These are phyloP conservation scores for Polychaeton citri DNA, from an alignment of 2,329 filamentous ascomycete genomes.

Conservation along the genomic window DNA sequence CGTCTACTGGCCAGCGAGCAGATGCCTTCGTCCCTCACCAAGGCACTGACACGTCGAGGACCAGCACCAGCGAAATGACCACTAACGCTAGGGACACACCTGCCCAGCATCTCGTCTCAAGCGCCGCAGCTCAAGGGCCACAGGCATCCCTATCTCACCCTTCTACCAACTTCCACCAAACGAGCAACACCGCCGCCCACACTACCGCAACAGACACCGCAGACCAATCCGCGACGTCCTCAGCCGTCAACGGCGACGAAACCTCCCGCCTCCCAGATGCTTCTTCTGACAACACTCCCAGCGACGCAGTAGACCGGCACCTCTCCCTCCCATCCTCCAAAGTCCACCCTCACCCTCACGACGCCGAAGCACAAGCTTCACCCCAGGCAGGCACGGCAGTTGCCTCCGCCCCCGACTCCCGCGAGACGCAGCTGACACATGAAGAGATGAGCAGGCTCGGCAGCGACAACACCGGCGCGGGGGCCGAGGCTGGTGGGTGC, in stretches of 20 bases:
- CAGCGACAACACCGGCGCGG: neutral
- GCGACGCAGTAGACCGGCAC: slow-evolving; percentile 19
- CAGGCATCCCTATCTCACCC: slow-evolving; percentile 9
- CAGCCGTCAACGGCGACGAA: slow-evolving; percentile 10
- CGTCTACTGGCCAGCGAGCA: slow-evolving; percentile 9
- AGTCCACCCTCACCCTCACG: slow-evolving; percentile 23
- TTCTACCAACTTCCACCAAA: slow-evolving; percentile 7
- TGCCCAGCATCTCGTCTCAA: slow-evolving; percentile 7
- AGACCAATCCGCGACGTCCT: slow-evolving; percentile 11
- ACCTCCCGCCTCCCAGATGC: slow-evolving; percentile 4
- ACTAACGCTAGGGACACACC: neutral
- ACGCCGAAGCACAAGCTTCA: slow-evolving; percentile 18
- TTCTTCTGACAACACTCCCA: slow-evolving; percentile 5
- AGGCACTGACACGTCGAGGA: slow-evolving; percentile 6
- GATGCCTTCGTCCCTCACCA: slow-evolving; percentile 11
- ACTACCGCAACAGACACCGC: neutral
- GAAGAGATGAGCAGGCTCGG: slow-evolving; percentile 25
- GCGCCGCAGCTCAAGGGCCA: slow-evolving; percentile 10
- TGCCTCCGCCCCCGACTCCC: slow-evolving; percentile 15
- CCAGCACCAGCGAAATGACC: slow-evolving; percentile 1
- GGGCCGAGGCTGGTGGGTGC: slow-evolving; percentile 19
- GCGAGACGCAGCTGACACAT: slow-evolving; percentile 22
- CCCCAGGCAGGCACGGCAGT: slow-evolving; percentile 24
- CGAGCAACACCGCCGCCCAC: slow-evolving; percentile 1
- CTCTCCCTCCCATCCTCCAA: slow-evolving; percentile 14